Percentiles rank a stretch among this genome's conserved stretches.
Evolutionary conservation across 2,329 filamentous ascomycete genomes (phyloP).

Genomic region (Fusarium sp.): DNA sequence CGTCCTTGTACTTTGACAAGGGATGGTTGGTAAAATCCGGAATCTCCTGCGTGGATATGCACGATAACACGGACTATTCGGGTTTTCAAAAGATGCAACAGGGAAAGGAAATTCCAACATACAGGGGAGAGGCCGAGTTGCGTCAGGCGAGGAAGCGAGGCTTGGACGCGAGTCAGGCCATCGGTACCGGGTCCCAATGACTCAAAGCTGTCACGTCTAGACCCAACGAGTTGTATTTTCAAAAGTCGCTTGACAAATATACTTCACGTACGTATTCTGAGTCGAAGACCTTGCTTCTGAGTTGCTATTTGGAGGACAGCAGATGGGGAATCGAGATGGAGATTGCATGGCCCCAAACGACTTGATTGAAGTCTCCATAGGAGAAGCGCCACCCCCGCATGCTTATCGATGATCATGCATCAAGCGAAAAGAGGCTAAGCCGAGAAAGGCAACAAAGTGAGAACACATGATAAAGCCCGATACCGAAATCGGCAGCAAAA

Average conservation of each 20-base stretch:
- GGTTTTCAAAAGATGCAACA: no score
- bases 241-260: no score
- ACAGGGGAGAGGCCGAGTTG: background rate
- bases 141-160: background rate
- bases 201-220: no score
- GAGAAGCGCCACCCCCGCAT: slow-evolving; percentile 2
- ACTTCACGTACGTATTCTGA: no score
- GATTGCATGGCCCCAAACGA: background rate
- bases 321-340: background rate
- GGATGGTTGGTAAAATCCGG: no score
- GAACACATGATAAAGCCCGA: background rate
- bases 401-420: background rate
- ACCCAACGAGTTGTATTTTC: no score
- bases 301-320: background rate
- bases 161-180: background rate
- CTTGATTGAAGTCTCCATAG: background rate
- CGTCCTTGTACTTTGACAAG: no score
- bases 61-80: no score
- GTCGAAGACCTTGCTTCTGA: background rate
- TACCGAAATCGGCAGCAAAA: background rate
- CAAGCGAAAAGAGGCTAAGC: background rate
- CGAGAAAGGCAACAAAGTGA: slow-evolving; percentile 13
- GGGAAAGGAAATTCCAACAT: background rate
- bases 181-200: no score
- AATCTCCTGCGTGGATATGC: no score